A percentile compares a stretch with the other conserved stretches of the same genome.
phyloP scores from a whole-genome alignment of 805 yeast genomes.

The Hanseniaspora guilliermondii region DNA sequence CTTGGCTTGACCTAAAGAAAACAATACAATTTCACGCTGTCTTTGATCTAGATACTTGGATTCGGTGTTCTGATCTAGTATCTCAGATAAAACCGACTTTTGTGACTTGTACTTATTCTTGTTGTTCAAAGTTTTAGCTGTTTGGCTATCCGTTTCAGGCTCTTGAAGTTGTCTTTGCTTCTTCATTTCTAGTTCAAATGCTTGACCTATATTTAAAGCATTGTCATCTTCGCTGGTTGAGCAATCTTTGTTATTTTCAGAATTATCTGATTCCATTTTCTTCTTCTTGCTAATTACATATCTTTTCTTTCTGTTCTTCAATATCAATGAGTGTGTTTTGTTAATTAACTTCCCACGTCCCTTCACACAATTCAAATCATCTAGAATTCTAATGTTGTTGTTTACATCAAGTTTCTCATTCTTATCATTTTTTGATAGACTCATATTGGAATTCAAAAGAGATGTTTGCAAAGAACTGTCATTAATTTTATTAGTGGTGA shows the following conservation, averaged over 20 bases:
- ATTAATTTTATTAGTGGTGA: neutral
- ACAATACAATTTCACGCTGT: neutral
- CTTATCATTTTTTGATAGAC: neutral
- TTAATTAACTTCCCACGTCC: neutral
- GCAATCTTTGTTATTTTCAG: neutral
- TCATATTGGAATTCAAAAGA: neutral
- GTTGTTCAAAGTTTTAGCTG: neutral
- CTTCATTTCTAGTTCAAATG: neutral
- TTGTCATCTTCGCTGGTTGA: neutral
- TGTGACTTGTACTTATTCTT: slow-evolving; percentile 9
- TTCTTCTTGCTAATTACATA: neutral
- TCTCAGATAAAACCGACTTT: neutral
- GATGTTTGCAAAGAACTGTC: slow-evolving; percentile 5
- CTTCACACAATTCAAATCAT: neutral
- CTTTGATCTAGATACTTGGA: neutral
- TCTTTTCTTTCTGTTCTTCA: slow-evolving; percentile 5
- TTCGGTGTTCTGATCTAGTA: neutral
- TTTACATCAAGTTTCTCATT: neutral
- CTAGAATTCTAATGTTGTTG: neutral
- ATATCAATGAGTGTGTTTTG: neutral
- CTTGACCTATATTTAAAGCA: neutral
- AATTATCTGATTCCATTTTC: neutral
- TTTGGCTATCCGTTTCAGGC: neutral
- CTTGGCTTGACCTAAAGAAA: neutral
- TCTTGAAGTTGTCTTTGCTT: neutral